Conservation (phyloP, 495 filamentous ascomycete species). For the Lichina pygmaea region DNA sequence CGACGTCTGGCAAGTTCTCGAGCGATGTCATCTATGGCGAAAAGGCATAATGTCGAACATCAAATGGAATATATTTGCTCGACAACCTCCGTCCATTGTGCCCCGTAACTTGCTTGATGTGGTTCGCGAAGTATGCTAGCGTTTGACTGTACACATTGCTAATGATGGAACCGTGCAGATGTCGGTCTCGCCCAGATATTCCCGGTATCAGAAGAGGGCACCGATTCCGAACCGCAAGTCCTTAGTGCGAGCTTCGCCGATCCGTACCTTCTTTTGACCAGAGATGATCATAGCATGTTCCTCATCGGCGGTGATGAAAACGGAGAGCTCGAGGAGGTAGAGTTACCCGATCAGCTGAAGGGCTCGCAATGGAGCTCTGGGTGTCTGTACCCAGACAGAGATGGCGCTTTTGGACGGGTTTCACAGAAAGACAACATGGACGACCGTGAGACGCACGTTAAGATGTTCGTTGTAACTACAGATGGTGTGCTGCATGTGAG, state of each 20-base stretch:
- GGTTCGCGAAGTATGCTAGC: no score
- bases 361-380: constrained; percentile 49
- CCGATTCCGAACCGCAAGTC: constrained; percentile 41
- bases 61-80: no score
- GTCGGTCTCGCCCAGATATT: constrained; percentile 70
- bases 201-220: constrained; percentile 69
- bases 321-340: constrained; percentile 66
- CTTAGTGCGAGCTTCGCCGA: constrained; percentile 65
- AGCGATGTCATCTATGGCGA: no score
- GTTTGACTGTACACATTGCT: background rate
- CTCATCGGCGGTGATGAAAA: constrained; percentile 50
- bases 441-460: constrained; percentile 17
- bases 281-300: constrained; percentile 52
- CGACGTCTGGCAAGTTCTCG: no score
- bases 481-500: constrained; percentile 49
- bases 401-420: constrained; percentile 20
- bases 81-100: no score
- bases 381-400: constrained; percentile 47
- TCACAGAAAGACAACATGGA: constrained; percentile 15
- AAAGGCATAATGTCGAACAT: no score
- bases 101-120: no score
- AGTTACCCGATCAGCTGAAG: constrained; percentile 24
- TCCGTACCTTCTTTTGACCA: constrained; percentile 62
- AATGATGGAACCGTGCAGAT: constrained; percentile 21
- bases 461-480: constrained; percentile 46